Percentiles rank a stretch among this genome's conserved stretches.
phyloP scores from a whole-genome alignment of 192 early-diverging fungal genomes.

The Dimargaris verticillata region DNA sequence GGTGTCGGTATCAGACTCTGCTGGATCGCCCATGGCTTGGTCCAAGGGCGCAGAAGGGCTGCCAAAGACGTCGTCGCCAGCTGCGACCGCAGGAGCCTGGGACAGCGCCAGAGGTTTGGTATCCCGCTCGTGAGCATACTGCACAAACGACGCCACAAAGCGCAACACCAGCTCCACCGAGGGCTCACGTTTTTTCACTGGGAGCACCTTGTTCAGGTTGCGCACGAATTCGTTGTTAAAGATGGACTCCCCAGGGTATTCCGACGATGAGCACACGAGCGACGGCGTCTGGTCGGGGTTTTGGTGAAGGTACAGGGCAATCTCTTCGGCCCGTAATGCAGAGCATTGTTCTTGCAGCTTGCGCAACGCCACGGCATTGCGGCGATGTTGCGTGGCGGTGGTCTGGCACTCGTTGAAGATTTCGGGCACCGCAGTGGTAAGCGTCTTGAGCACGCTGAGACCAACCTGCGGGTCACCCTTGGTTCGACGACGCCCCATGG shows the following conservation, averaged over 20 bases:
- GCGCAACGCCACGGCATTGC: slow-evolving; percentile 50
- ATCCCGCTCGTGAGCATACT: slow-evolving; percentile 48
- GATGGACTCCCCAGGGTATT: slow-evolving; percentile 32
- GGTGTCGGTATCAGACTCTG: slow-evolving; percentile 26
- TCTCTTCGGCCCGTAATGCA: slow-evolving; percentile 13
- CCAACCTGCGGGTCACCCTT: no score
- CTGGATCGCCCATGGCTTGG: slow-evolving; percentile 4
- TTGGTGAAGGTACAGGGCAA: slow-evolving; percentile 17
- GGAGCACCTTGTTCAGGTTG: slow-evolving; percentile 62
- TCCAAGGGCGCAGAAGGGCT: no score
- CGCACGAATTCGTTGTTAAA: slow-evolving; percentile 63
- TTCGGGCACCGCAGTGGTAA: slow-evolving; percentile 33
- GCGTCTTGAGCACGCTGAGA: slow-evolving; percentile 13
- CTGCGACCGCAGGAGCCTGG: slow-evolving; percentile 7
- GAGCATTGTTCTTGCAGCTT: slow-evolving; percentile 50
- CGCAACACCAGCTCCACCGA: slow-evolving; percentile 52
- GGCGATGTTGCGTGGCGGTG: slow-evolving; percentile 44
- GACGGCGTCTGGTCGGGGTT: slow-evolving; percentile 11
- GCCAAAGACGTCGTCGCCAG: slow-evolving; percentile 10
- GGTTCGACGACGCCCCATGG: no score
- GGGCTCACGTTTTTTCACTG: slow-evolving; percentile 53
- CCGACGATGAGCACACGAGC: slow-evolving; percentile 7
- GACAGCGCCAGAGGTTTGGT: slow-evolving; percentile 14
- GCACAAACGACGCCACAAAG: slow-evolving; percentile 58
- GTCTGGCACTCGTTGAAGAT: slow-evolving; percentile 66